Evolutionary conservation across 768 basidiomycete species (phyloP).

Genomic region (Leccinum boreale): DNA sequence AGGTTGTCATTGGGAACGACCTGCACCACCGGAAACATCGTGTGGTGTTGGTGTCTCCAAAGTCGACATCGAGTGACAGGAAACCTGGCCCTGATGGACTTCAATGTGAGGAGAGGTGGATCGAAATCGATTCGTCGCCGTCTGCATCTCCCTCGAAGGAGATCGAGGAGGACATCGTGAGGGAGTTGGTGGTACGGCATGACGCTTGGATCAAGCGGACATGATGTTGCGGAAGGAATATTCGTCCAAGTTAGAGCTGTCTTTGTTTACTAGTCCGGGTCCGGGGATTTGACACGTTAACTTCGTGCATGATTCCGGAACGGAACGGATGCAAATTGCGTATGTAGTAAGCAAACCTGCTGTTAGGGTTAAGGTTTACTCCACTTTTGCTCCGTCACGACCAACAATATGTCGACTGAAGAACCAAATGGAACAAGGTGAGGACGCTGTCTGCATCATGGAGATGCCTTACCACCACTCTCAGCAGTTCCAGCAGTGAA

Average conservation of each 20-base stretch:
- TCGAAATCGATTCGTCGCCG: slow-evolving; percentile 51
- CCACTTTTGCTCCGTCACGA: not conserved
- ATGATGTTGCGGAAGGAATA: not conserved
- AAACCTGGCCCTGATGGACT: slow-evolving; percentile 16
- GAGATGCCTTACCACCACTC: slow-evolving; percentile 5
- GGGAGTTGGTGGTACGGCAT: slow-evolving; percentile 73
- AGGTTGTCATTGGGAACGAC: slow-evolving; percentile 95
- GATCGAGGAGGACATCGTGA: slow-evolving; percentile 91
- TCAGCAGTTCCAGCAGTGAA: slow-evolving; percentile 3
- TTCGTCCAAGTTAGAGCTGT: not conserved
- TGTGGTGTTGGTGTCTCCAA: slow-evolving; percentile 83
- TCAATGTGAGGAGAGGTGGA: slow-evolving; percentile 58
- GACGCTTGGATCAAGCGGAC: slow-evolving; percentile 53
- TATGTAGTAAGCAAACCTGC: not conserved
- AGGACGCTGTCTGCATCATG: not conserved
- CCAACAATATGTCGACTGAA: slow-evolving; percentile 10
- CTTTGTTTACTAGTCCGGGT: not conserved
- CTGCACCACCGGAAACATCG: slow-evolving; percentile 88
- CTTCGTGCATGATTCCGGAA: not conserved
- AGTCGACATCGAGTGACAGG: slow-evolving; percentile 11
- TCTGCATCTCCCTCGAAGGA: slow-evolving; percentile 49
- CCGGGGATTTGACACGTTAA: too few species aligned
- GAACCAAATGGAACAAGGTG: slow-evolving; percentile 14
- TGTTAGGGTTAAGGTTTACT: slow-evolving; percentile 18
- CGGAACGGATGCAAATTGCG: not conserved